Evolutionary conservation across 495 filamentous ascomycete genomes (phyloP).

Genomic region (Annulohypoxylon nitens): DNA sequence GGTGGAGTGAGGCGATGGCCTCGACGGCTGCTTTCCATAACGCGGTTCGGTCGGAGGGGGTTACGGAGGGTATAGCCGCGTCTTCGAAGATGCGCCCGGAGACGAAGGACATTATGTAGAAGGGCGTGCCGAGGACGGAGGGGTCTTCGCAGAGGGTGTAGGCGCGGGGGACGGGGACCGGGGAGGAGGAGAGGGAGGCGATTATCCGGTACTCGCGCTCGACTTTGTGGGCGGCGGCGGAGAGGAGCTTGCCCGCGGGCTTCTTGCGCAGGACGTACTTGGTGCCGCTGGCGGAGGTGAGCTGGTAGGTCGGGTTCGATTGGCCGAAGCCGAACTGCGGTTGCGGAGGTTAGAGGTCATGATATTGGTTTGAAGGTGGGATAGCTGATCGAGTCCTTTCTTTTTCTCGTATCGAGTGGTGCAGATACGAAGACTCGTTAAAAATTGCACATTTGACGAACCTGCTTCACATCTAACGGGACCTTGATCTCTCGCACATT

Average conservation of each 20-base stretch:
- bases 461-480: constrained; percentile 91
- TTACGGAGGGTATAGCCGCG: constrained; percentile 80
- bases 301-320: constrained; percentile 95
- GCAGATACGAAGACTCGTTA: background rate
- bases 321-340: constrained; percentile 95
- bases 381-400: background rate
- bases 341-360: constrained; percentile 19
- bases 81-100: constrained; percentile 94
- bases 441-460: constrained; percentile 52
- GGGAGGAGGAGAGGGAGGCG: constrained; percentile 79
- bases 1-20: constrained; percentile 89
- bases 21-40: constrained; percentile 90
- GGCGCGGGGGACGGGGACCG: constrained; percentile 88
- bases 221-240: constrained; percentile 93
- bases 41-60: constrained; percentile 70
- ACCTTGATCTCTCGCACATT: constrained; percentile 83
- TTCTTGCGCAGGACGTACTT: constrained; percentile 94
- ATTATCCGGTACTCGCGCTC: constrained; percentile 95
- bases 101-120: constrained; percentile 97
- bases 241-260: constrained; percentile 90
- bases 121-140: constrained; percentile 84
- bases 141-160: constrained; percentile 88
- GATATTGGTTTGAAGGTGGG: background rate
- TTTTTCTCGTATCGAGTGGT: background rate
- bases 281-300: constrained; percentile 73